Conservation (phyloP, 225 moss, liverwort and hornwort species). For the Marchantia paleacea region DNA sequence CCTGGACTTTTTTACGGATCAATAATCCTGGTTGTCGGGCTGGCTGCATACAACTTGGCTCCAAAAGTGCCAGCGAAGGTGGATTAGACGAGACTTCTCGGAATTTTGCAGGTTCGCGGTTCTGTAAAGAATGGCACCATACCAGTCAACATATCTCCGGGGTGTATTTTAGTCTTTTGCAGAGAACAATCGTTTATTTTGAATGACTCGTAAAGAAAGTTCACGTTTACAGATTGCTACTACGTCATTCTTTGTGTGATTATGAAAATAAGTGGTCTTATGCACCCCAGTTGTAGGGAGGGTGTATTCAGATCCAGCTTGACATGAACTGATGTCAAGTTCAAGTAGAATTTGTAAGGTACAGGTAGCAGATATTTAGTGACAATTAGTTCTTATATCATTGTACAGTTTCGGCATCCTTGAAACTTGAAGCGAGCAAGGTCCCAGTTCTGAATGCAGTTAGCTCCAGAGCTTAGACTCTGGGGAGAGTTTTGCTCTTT, state of each 20-base stretch:
- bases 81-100: slow-evolving; percentile 1
- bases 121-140: background rate
- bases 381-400: background rate
- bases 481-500: background rate
- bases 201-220: background rate
- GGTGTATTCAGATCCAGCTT: background rate
- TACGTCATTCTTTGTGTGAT: slow-evolving; percentile 7
- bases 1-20: slow-evolving; percentile 69
- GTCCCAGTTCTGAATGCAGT: background rate
- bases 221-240: background rate
- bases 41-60: slow-evolving; percentile 57
- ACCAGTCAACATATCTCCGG: background rate
- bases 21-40: slow-evolving; percentile 58
- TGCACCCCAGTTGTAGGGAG: background rate
- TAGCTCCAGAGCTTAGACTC: background rate
- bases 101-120: background rate
- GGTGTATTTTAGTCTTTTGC: background rate
- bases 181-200: background rate
- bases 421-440: background rate
- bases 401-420: slow-evolving; percentile 7
- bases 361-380: background rate
- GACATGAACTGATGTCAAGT: slow-evolving; percentile 10
- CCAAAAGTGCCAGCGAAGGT: slow-evolving; percentile 27
- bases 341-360: background rate
- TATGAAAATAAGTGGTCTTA: background rate